Percentiles rank a stretch among this genome's conserved stretches.
phyloP scores from a whole-genome alignment of 163 green algal genomes.

The Scenedesmus sp. region DNA sequence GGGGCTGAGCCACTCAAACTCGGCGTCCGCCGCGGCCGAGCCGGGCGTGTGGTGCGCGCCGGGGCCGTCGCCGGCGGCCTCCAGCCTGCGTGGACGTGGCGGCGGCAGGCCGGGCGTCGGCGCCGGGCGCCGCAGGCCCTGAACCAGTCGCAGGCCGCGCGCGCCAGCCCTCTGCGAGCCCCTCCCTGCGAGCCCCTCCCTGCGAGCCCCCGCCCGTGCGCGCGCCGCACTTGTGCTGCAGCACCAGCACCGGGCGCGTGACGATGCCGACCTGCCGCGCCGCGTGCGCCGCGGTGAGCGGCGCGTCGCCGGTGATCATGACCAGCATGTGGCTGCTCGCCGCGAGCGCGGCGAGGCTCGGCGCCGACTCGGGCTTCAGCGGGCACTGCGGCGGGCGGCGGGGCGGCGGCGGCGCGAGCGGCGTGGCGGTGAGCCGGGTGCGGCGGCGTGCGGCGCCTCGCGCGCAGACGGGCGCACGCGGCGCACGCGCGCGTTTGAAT shows the following conservation, averaged over 20 bases:
- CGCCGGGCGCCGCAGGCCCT: too few species aligned
- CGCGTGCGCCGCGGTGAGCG: slow-evolving; percentile 94
- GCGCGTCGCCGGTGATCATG: slow-evolving; percentile 98
- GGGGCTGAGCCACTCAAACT: slow-evolving; percentile 79
- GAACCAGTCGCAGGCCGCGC: too few species aligned
- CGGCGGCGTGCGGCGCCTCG: too few species aligned
- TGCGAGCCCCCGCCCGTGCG: too few species aligned
- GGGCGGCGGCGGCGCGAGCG: not conserved
- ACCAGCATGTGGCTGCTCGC: slow-evolving; percentile 87
- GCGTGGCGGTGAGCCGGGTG: not conserved
- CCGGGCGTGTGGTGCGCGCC: slow-evolving; percentile 25
- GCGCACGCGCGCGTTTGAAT: too few species aligned
- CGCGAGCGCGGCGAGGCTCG: slow-evolving; percentile 69
- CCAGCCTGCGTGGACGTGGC: too few species aligned
- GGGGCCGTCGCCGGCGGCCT: slow-evolving; percentile 46
- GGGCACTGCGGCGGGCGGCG: slow-evolving; percentile 55
- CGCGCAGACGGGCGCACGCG: too few species aligned
- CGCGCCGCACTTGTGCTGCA: slow-evolving; percentile 57
- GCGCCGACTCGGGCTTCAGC: slow-evolving; percentile 78
- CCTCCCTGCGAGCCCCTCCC: too few species aligned
- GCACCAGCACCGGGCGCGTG: slow-evolving; percentile 62
- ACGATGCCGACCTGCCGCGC: slow-evolving; percentile 84
- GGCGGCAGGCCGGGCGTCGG: too few species aligned
- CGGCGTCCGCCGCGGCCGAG: slow-evolving; percentile 52
- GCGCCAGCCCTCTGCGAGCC: too few species aligned